phyloP scores from a whole-genome alignment of 2,329 filamentous ascomycete species.

The Pezicula rhizophila region DNA sequence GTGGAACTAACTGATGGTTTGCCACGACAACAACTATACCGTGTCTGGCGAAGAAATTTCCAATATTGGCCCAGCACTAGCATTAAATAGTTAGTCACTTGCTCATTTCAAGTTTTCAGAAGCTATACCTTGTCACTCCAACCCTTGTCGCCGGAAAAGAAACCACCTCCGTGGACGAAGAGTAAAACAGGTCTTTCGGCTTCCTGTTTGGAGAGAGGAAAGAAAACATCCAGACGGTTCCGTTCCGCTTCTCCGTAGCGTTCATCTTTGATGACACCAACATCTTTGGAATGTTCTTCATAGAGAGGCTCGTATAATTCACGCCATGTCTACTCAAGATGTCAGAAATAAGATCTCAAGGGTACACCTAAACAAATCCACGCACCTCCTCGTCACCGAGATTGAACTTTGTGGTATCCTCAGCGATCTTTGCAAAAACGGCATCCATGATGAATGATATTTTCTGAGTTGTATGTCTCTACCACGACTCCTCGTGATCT shows the following conservation, averaged over 20 bases:
- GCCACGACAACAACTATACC: background rate
- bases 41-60: background rate
- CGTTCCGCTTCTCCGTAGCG: background rate
- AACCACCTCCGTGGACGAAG: background rate
- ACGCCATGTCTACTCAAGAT: background rate
- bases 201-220: background rate
- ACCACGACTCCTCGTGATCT: background rate
- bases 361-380: background rate
- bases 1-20: background rate
- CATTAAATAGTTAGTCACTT: too few relatives aligned
- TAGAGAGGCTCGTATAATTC: background rate
- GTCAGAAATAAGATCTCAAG: background rate
- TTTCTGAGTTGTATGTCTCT: background rate
- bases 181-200: background rate
- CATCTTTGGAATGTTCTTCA: background rate
- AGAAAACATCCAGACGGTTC: background rate
- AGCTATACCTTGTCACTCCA: background rate
- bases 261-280: background rate
- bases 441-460: background rate
- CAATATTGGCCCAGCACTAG: conserved; percentile 1
- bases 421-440: background rate
- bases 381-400: conserved; percentile 1
- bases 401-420: background rate
- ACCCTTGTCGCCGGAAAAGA: background rate
- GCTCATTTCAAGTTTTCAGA: background rate